Base-by-base conservation (phyloP, 306 rosid species). In the Geum urbanum region DNA sequence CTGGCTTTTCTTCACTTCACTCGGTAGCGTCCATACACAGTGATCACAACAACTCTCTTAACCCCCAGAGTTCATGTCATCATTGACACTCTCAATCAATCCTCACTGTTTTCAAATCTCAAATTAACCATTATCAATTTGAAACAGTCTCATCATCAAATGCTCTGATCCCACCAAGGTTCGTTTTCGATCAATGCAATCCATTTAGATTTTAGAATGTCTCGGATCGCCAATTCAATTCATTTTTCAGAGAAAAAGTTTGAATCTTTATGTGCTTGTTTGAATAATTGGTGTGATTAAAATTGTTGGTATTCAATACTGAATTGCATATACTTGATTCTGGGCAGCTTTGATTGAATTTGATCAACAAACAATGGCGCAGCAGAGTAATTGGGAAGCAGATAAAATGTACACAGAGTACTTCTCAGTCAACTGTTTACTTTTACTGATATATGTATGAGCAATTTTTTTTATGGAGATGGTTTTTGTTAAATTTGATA, bases 301-400 rank as follows among this genome's bases (percentile, higher is more conserved):
- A 24, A 24, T 24, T 24, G 27, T 24, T 24, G 27, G 27, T 24
- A 24, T 24, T 24, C 27, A 24, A 24, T 24, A 24, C 27, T 24
- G 27, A 24, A 24, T 24, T 24, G 27, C 27, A 24, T 24, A 24
- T 24, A 24, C 15, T 56, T 48, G 62, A 27, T 63, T 62, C 44
- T 69, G 67, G 52, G 74, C 80, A 81, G 90, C 78, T 78, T 63
- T 41, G 49, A 60, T 74, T 63, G 75, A 54, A 59, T 63, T 66
- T 59, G 73, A 18, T 66, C 48, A 24, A 19, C 74, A 67, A 66
- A 70, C 70, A 71, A 92, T 92, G 98, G 91, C 92, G 72, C 27
- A 2, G 2, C 95, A 87, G 87, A 92, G 91, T 72, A 89, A 85
- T 81, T 92, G 98, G 98, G 98, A 92, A 80, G 98, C 98, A 19